Conservation (phyloP, 1,139 yeast genomes). For the Yamadazyma taylorii region DNA sequence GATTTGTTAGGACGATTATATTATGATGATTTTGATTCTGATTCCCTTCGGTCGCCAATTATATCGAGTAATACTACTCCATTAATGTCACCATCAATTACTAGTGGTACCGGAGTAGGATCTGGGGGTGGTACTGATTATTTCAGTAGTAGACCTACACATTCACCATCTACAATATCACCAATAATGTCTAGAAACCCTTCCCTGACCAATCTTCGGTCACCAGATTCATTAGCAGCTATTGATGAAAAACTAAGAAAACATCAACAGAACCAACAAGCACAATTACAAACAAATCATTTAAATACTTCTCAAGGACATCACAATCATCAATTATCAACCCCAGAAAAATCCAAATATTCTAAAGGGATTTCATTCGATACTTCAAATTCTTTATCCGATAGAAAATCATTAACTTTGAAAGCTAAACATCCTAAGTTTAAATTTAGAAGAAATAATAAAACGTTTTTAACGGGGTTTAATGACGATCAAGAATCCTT, state of each 20-base stretch:
- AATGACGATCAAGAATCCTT: slow-evolving; percentile 58
- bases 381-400: slow-evolving; percentile 35
- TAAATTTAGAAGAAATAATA: slow-evolving; percentile 53
- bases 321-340: background rate
- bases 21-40: slow-evolving; percentile 46
- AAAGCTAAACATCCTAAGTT: slow-evolving; percentile 59
- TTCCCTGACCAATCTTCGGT: slow-evolving; percentile 13
- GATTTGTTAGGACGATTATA: slow-evolving; percentile 46
- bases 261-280: slow-evolving; percentile 1
- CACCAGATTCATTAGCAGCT: slow-evolving; percentile 7
- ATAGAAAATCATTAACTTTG: slow-evolving; percentile 49
- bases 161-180: slow-evolving; percentile 4
- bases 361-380: slow-evolving; percentile 54
- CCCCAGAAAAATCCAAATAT: slow-evolving; percentile 12
- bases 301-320: background rate
- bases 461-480: slow-evolving; percentile 63
- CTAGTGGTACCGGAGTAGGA: slow-evolving; percentile 8
- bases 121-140: slow-evolving; percentile 12
- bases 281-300: background rate
- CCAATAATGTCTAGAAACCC: slow-evolving; percentile 6
- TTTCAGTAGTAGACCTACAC: slow-evolving; percentile 11
- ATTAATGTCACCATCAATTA: slow-evolving; percentile 15
- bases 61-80: slow-evolving; percentile 22
- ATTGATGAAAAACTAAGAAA: slow-evolving; percentile 10
- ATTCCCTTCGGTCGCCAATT: slow-evolving; percentile 25